Conservation (phyloP, 495 filamentous ascomycete genomes). For the Stereocaulon alpinum region DNA sequence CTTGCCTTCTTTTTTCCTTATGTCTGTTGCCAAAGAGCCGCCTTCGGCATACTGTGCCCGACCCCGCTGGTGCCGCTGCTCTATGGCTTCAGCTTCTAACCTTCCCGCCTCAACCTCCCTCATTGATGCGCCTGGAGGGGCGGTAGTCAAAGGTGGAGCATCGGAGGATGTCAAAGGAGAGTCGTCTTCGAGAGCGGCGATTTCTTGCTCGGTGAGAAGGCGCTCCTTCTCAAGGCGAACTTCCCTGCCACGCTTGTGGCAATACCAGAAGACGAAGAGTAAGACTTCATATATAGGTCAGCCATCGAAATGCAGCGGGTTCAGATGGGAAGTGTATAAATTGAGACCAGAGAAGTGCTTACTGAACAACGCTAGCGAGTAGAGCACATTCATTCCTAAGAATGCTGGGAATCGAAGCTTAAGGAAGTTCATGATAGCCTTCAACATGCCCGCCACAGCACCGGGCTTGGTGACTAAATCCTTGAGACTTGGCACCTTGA, state of each 20-base stretch:
- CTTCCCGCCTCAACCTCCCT: slow-evolving; percentile 36
- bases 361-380: slow-evolving; percentile 78
- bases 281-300: slow-evolving; percentile 46
- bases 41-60: slow-evolving; percentile 1
- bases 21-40: slow-evolving; percentile 5
- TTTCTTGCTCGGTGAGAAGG: slow-evolving; percentile 41
- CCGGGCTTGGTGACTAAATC: slow-evolving; percentile 80
- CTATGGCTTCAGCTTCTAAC: background rate
- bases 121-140: slow-evolving; percentile 34
- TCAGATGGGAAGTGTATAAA: background rate
- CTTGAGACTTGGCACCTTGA: slow-evolving; percentile 53
- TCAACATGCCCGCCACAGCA: slow-evolving; percentile 68
- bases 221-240: slow-evolving; percentile 65
- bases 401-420: slow-evolving; percentile 77
- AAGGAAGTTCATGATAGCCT: slow-evolving; percentile 75
- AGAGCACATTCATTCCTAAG: slow-evolving; percentile 71
- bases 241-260: slow-evolving; percentile 85
- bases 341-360: slow-evolving; percentile 30
- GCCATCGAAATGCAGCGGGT: background rate
- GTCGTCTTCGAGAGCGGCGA: slow-evolving; percentile 36
- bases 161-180: background rate
- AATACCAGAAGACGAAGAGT: slow-evolving; percentile 92
- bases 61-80: slow-evolving; percentile 4
- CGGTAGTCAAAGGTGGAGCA: slow-evolving; percentile 32
- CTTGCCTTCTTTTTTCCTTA: background rate